Percentiles rank a stretch among this genome's conserved stretches.
Conservation (phyloP, 169 alveolate genomes). For the Eimeria acervulina region DNA sequence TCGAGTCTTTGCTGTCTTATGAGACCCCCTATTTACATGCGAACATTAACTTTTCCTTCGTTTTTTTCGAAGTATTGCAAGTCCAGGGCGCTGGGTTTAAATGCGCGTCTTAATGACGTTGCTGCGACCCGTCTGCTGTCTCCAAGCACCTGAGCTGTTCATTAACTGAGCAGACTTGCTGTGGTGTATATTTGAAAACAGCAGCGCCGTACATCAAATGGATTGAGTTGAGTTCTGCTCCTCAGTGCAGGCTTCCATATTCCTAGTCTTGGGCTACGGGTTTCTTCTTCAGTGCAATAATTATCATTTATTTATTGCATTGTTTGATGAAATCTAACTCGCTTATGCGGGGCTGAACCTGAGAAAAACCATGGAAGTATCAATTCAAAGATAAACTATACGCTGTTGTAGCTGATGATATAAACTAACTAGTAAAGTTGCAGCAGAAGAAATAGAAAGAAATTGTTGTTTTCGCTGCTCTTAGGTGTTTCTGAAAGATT, state of each 20-base stretch:
- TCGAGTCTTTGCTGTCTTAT: background rate
- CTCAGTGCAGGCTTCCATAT: conserved; percentile 78
- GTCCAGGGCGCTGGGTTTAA: conserved; percentile 50
- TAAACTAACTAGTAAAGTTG: background rate
- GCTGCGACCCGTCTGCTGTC: conserved; percentile 80
- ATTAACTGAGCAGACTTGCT: background rate
- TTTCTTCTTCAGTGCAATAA: conserved; percentile 22
- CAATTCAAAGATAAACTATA: background rate
- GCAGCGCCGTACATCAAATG: conserved; percentile 74
- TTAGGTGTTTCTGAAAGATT: background rate
- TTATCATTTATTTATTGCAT: background rate
- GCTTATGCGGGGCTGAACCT: conserved; percentile 75
- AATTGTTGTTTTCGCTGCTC: too few species aligned
- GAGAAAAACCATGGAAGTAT: conserved; percentile 78
- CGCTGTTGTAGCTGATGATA: background rate
- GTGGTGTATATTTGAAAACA: conserved; percentile 71
- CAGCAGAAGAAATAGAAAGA: too few species aligned
- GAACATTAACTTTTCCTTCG: too few species aligned
- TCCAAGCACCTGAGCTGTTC: conserved; percentile 37
- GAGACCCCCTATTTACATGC: too few species aligned
- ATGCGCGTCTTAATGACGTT: conserved; percentile 33
- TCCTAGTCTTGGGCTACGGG: conserved; percentile 79
- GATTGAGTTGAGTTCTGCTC: conserved; percentile 74
- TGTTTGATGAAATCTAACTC: conserved; percentile 14
- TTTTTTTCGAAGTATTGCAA: background rate